Conservation (phyloP, 2,329 filamentous ascomycete genomes). For the Dothideomycetidae sp. region DNA sequence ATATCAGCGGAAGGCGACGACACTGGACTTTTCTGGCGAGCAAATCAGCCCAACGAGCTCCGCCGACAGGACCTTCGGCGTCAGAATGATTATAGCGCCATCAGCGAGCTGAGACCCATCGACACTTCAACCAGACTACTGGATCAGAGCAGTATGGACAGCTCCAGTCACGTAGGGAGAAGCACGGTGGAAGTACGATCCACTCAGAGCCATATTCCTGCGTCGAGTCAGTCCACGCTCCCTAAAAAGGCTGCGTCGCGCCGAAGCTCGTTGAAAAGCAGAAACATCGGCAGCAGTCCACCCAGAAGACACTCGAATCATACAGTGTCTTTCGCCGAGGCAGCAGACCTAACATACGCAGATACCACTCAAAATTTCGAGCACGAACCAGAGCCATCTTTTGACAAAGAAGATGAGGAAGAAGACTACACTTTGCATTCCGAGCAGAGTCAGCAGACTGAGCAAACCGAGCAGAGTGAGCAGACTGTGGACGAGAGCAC, state of each 20-base stretch:
- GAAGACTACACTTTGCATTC: too few relatives aligned
- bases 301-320: slow-evolving; percentile 1
- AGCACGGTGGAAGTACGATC: too few relatives aligned
- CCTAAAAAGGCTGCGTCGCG: slow-evolving; percentile 17
- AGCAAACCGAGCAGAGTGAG: slow-evolving; percentile 2
- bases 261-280: slow-evolving; percentile 16
- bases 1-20: slow-evolving; percentile 15
- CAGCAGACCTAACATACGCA: background rate
- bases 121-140: slow-evolving; percentile 16
- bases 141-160: background rate
- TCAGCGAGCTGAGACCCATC: slow-evolving; percentile 10
- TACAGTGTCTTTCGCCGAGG: background rate
- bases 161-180: slow-evolving; percentile 1
- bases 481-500: slow-evolving; percentile 13
- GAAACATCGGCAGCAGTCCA: slow-evolving; percentile 12
- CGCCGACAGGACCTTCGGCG: background rate
- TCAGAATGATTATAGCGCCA: slow-evolving; percentile 7
- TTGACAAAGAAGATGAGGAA: background rate
- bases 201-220: too few relatives aligned
- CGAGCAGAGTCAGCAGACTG: background rate
- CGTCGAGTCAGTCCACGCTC: too few relatives aligned
- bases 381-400: too few relatives aligned
- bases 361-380: too few relatives aligned
- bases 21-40: slow-evolving; percentile 19
- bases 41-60: slow-evolving; percentile 17